These are phyloP conservation scores for Dendryphion nanum DNA, from an alignment of 2,329 filamentous ascomycete species.

Conservation along the genomic window DNA sequence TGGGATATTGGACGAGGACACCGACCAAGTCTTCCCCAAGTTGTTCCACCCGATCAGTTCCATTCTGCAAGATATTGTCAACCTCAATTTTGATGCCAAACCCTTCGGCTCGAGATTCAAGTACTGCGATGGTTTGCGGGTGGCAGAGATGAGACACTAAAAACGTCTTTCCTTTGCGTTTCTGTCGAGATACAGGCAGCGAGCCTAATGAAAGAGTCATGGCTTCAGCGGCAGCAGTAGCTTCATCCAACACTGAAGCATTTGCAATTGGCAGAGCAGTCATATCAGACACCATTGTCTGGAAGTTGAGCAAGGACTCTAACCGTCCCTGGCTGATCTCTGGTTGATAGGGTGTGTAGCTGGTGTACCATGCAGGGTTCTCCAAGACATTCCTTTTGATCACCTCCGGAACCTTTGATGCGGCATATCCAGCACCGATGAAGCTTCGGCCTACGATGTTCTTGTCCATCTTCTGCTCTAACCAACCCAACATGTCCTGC, in stretches of 20 bases:
- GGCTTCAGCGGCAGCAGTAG: conserved; percentile 88
- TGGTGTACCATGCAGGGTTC: conserved; percentile 95
- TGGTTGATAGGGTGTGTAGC: conserved; percentile 95
- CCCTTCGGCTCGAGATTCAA: conserved; percentile 83
- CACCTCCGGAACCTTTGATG: conserved; percentile 80
- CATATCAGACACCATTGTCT: conserved; percentile 86
- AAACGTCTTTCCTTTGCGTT: conserved; percentile 73
- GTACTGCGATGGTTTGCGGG: conserved; percentile 80
- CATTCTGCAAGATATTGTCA: conserved; percentile 67
- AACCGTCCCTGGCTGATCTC: conserved; percentile 95
- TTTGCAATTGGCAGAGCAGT: conserved; percentile 87
- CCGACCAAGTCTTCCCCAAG: conserved; percentile 81
- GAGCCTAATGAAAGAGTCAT: conserved; percentile 89
- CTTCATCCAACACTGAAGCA: conserved; percentile 86
- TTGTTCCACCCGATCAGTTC: conserved; percentile 65
- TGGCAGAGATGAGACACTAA: conserved; percentile 81
- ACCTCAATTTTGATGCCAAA: conserved; percentile 80
- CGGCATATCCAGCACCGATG: conserved; percentile 86
- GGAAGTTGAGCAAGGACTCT: conserved; percentile 91
- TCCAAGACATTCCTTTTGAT: conserved; percentile 92
- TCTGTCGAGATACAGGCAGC: conserved; percentile 68
- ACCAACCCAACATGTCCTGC: conserved; percentile 55
- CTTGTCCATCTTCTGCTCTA: conserved; percentile 56
- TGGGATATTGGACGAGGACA: conserved; percentile 91
- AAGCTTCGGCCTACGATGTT: conserved; percentile 67